These are phyloP conservation scores for Hyaloscypha finlandica DNA, from an alignment of 495 filamentous ascomycete genomes.

Conservation along the genomic window DNA sequence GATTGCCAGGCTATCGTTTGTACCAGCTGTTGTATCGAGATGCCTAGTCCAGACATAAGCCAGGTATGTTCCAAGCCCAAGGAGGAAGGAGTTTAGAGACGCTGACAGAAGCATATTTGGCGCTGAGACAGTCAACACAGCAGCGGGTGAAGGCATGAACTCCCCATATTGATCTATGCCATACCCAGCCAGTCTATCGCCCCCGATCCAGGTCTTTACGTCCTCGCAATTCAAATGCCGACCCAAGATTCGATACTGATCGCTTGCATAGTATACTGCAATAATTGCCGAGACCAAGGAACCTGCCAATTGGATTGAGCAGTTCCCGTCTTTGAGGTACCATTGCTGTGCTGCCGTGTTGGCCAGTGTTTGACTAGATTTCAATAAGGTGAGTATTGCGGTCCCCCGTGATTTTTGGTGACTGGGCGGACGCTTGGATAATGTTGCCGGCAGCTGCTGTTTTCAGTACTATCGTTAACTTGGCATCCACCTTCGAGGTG, in stretches of 20 bases:
- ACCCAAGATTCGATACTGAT: not conserved
- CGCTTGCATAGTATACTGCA: not conserved
- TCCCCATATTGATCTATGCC: not conserved
- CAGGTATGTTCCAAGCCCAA: not conserved
- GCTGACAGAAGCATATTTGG: not conserved
- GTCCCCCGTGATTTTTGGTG: not conserved
- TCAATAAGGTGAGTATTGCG: not conserved
- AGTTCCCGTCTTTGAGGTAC: slow-evolving; percentile 44
- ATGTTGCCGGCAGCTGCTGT: slow-evolving; percentile 39
- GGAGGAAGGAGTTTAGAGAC: not conserved
- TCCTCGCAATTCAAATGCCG: not conserved
- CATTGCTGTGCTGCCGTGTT: slow-evolving; percentile 50
- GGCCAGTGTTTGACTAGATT: slow-evolving; percentile 41
- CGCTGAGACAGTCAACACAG: not conserved
- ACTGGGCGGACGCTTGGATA: slow-evolving; percentile 44
- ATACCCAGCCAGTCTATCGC: not conserved
- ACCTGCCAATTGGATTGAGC: slow-evolving; percentile 46
- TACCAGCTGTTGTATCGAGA: not conserved
- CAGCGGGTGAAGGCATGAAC: not conserved
- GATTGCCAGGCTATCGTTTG: not conserved
- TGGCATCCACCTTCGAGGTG: slow-evolving; percentile 50
- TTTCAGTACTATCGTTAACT: slow-evolving; percentile 51
- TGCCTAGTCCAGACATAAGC: not conserved
- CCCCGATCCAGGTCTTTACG: not conserved
- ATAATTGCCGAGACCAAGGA: slow-evolving; percentile 20